Evolutionary conservation across 257 asterid genomes (phyloP), one percentile per base, ranked within the genome.

Genomic region (Primulina tabacum): DNA sequence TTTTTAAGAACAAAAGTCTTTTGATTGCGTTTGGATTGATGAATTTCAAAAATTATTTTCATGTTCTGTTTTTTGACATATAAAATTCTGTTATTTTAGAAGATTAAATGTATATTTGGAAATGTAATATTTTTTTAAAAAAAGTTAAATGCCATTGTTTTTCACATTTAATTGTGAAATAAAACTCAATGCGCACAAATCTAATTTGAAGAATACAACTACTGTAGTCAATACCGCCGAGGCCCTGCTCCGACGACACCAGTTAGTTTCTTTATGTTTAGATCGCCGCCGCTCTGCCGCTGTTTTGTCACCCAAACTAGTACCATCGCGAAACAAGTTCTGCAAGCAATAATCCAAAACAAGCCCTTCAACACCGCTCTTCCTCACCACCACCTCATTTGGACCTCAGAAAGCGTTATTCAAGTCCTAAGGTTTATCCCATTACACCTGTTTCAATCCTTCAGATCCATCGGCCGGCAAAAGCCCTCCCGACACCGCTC

Each of bases 391-490:
- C 61, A 63, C 29, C 67, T 26, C 70, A 71, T 66, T 10, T 88
- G 96, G 96, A 90, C 83, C 8, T 62, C 88, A 34, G 85, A 86
- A 73, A 73, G 81, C 7, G 96, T 93, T 24, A 76, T 81, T 58
- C 83, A 89, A 64, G 89, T 87, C 64, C 79, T 90, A 8, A 73
- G 97, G 80, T 80, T 88, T 69, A 85, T 93, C 77, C 96, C 97
- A 30, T 72, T 82, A 69, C 71, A 80, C 81, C 82, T 90, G 62
- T 93, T 93, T 65, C 92, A 79, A 50, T 90, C 96, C 1, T 79
- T 94, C 12, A 73, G 90, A 72, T 93, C 99, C 60, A 87, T 90
- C 20, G 99, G 99, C 76, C 86, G 86, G 58, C 96, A 90, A 70
- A 85, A 76, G 4, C 75, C 95, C 60, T 86, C 80, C 66, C 95